These are phyloP conservation scores for Fusarium torulosum DNA, from an alignment of 2,329 filamentous ascomycete species.

Conservation along the genomic window DNA sequence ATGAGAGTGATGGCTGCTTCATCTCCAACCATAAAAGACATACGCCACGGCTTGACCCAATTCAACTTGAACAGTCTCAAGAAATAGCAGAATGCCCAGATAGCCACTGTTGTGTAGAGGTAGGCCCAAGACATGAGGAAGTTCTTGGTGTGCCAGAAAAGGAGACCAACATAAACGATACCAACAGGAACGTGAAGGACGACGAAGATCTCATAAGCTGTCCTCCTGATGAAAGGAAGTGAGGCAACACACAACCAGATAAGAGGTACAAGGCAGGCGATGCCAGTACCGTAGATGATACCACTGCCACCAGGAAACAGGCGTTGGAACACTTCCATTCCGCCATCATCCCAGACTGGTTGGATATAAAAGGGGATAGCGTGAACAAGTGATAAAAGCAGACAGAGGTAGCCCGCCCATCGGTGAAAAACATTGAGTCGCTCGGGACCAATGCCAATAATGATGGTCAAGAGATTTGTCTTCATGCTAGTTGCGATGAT, in stretches of 20 bases:
- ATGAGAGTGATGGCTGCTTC: constrained; percentile 91
- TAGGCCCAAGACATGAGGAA: constrained; percentile 92
- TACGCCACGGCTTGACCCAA: constrained; percentile 83
- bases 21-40: constrained; percentile 88
- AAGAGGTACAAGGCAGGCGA: constrained; percentile 84
- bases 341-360: constrained; percentile 85
- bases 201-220: constrained; percentile 89
- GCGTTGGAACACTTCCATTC: constrained; percentile 75
- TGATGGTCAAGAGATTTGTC: constrained; percentile 83
- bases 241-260: constrained; percentile 88
- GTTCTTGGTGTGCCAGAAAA: constrained; percentile 98
- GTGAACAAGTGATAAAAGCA: constrained; percentile 86
- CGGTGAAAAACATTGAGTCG: constrained; percentile 92
- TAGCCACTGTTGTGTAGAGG: constrained; percentile 81
- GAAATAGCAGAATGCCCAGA: constrained; percentile 82
- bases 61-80: constrained; percentile 87
- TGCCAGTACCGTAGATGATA: constrained; percentile 86
- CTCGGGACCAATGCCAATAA: constrained; percentile 93
- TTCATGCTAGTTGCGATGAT: constrained; percentile 92
- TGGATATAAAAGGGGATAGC: constrained; percentile 91
- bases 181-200: constrained; percentile 85
- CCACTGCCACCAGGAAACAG: constrained; percentile 75
- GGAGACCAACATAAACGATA: constrained; percentile 81
- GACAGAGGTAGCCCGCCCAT: constrained; percentile 88
- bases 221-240: constrained; percentile 79